Base-by-base conservation (phyloP, 768 basidiomycete genomes). In the Tylopilus cervinicoccineus region DNA sequence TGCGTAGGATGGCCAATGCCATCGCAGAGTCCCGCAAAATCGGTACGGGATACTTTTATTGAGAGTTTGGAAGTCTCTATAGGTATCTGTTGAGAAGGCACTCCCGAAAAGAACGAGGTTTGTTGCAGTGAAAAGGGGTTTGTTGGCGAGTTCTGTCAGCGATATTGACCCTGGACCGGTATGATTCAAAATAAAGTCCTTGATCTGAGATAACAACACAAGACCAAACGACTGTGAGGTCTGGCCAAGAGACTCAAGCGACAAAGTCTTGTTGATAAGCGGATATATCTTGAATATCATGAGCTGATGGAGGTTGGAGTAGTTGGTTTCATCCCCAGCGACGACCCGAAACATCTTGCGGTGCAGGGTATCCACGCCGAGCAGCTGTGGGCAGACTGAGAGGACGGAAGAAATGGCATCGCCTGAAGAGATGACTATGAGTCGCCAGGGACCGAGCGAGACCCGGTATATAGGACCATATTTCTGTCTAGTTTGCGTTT, bases 101-200 rank as follows among this genome's bases (percentile, higher is more conserved):
- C 39, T 38, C 6, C 62, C 57, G 12, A 64, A 38, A 26, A 63
- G 45, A 14, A 53, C 23, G 16, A 42, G 19, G 13, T 62, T 64
- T 1, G 50, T 48, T 5, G 60, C 42, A 2, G 14, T 19, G 27
- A 55, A 63, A 3, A 63, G 51, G 2, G 57, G 60, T 12, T 45
- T 27, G 20, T 48, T 43, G 22, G 54, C 47, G 32, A 64, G 49
- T 12, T 32, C 34, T 12, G 8, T 52, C 11, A 63, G 42, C 2
- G 62, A 56, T 13, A 55, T 31, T 3, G 52, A 28, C 19, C 26
- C n/a, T n/a, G n/a, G n/a, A n/a, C n/a, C 36, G 0, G 1, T 24
- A 9, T 41, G 23, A 5, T 47, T 7, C 13, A 0, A 38, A 16
- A 13, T 8, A 26, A 58, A 16, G 1, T 34, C 17, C 26, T 43